Evolutionary conservation across 2,329 filamentous ascomycete genomes (phyloP), one percentile per base, ranked within the genome.

Genomic region (Xylariaceae sp.): DNA sequence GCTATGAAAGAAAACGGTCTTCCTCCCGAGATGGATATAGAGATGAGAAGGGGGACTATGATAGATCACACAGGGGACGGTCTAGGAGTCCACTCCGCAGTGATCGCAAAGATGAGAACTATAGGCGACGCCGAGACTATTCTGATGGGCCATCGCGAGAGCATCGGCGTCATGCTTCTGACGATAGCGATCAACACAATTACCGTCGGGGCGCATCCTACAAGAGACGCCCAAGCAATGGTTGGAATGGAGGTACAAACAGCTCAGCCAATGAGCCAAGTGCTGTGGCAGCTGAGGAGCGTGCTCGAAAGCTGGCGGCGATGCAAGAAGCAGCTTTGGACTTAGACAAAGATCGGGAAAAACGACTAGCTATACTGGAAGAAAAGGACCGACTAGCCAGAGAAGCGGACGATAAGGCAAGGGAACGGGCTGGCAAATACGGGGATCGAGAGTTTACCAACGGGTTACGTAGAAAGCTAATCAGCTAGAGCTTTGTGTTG

Each of bases 251-350:
- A 23, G 56, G 55, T 2, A 30, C 51, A 10, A 58, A 51, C 9
- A 64, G 64, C 7, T 57, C 62, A 10, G 49, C 41, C 5, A 33
- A 21, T 24, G 35, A 54, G 6, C 49, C 59, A 9, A 47, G 58
- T 27, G 44, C 55, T 6, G 39, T 49, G 2, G 64, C 61, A 3
- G 61, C 55, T 16, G 81, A 83, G 18, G 85, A 88, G 57, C 78
- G 80, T n/a, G 84, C 85, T 10, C 80, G 81, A 20, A 89, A 85
- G 67, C 73, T 91, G 15, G 87, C 85, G 13, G 86, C 84, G 7
- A 91, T 92, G 88, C 87, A 89, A 68, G 80, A 81, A 15, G 86
- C 85, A 23, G 88, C 88, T 4, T 80, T 78, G 1, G 83, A 87
- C 9, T 76, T 95, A 41, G 89, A 93, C 63, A 68, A 77, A n/a